A percentile compares a stretch with the other conserved stretches of the same genome.
Conservation (phyloP, 768 basidiomycete species). For the Tephrocybe sp. region DNA sequence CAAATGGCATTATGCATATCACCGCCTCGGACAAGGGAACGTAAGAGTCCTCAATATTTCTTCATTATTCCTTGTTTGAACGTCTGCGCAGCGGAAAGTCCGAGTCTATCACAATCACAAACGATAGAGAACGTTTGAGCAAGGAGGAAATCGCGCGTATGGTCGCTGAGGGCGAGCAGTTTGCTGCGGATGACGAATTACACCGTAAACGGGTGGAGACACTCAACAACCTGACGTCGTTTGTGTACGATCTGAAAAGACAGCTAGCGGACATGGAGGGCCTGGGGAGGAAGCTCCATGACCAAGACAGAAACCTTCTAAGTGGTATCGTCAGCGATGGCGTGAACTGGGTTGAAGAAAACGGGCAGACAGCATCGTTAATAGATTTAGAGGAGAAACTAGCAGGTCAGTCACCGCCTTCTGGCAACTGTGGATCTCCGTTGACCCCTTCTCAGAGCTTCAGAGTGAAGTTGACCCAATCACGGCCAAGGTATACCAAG, state of each 20-base stretch:
- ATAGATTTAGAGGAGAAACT: conserved; percentile 83
- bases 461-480: conserved; percentile 25
- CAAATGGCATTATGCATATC: conserved; percentile 82
- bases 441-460: conserved; percentile 18
- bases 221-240: conserved; percentile 56
- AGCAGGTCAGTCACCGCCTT: conserved; percentile 27
- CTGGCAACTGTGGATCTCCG: neutral
- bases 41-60: conserved; percentile 49
- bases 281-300: conserved; percentile 63
- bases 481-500: conserved; percentile 23
- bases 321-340: conserved; percentile 64
- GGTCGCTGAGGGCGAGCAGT: conserved; percentile 51
- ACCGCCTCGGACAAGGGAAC: conserved; percentile 82
- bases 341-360: conserved; percentile 73
- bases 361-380: conserved; percentile 56
- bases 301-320: conserved; percentile 59
- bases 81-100: conserved; percentile 59
- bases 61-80: neutral
- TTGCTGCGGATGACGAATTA: conserved; percentile 28
- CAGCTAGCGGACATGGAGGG: conserved; percentile 73
- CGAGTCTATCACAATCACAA: conserved; percentile 74
- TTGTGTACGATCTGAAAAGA: conserved; percentile 64
- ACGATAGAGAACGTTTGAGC: conserved; percentile 61
- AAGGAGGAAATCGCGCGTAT: conserved; percentile 57
- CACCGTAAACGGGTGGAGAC: conserved; percentile 27